phyloP scores from a whole-genome alignment of 2,329 filamentous ascomycete genomes.

The Penicillium nordicum region DNA sequence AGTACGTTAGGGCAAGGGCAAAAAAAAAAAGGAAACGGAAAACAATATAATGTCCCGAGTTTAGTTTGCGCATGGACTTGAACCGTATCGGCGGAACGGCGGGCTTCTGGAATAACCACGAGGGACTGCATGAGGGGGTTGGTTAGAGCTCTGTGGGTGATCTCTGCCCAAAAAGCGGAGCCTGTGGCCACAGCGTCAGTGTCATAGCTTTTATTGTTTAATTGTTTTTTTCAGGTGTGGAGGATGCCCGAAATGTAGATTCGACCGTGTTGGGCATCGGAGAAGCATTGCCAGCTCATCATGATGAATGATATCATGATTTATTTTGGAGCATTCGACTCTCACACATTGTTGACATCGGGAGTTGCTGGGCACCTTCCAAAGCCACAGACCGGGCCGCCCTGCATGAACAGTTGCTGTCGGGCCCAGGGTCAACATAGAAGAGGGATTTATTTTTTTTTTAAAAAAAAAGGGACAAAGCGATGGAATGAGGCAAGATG shows the following conservation, averaged over 20 bases:
- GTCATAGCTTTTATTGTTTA: conserved; percentile 5
- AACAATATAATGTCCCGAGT: conserved; percentile 1
- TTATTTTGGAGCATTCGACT: background rate
- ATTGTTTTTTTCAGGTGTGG: background rate
- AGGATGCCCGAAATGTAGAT: conserved; percentile 5
- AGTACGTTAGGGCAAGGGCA: conserved; percentile 2
- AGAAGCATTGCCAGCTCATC: conserved; percentile 15
- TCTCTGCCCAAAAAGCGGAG: conserved; percentile 24
- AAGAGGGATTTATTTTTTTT: background rate
- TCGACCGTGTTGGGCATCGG: conserved; percentile 7
- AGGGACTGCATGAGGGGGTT: conserved; percentile 16
- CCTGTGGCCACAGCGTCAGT: conserved; percentile 5
- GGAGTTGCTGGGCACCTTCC: background rate
- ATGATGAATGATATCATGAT: conserved; percentile 3
- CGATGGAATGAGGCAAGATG: conserved; percentile 2
- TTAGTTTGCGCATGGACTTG: conserved; percentile 12
- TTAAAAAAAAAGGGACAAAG: background rate
- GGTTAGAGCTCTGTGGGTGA: conserved; percentile 11
- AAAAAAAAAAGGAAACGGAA: conserved; percentile 8
- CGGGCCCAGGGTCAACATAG: conserved; percentile 3
- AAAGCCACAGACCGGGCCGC: conserved; percentile 25
- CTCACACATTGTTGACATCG: background rate
- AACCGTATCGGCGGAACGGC: conserved; percentile 18
- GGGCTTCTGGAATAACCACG: conserved; percentile 23
- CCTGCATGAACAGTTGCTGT: conserved; percentile 29